A percentile compares a stretch with the other conserved stretches of the same genome.
These are phyloP conservation scores for Rhododendron ferrugineum DNA, from an alignment of 148 eudicot species.

Conservation along the genomic window DNA sequence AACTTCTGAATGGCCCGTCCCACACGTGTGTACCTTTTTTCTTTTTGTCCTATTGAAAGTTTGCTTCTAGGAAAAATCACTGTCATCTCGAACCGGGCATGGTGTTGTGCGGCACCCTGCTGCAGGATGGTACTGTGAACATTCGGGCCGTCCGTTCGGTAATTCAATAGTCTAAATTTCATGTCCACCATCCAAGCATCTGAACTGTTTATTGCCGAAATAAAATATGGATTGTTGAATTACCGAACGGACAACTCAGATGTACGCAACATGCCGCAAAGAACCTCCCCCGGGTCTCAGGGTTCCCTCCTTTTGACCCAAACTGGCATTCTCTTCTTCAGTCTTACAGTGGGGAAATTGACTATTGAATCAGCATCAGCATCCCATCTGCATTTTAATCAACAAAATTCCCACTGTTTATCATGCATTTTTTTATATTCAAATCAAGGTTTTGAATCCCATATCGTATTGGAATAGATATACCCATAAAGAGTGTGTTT, in stretches of 20 bases:
- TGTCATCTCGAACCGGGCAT: neutral
- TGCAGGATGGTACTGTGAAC: too few species aligned
- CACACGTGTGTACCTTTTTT: neutral
- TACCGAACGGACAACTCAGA: too few species aligned
- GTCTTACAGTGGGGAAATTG: slow-evolving; percentile 85
- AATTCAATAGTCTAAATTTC: too few species aligned
- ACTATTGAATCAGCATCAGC: slow-evolving; percentile 77
- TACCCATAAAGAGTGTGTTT: neutral
- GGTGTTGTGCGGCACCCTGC: too few species aligned
- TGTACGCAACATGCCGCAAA: too few species aligned
- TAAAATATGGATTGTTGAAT: too few species aligned
- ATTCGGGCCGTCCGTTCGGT: too few species aligned
- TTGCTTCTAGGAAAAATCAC: neutral
- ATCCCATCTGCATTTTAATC: slow-evolving; percentile 51
- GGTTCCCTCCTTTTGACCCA: slow-evolving; percentile 50
- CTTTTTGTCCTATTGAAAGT: neutral
- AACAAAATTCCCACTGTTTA: neutral
- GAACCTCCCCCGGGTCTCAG: neutral
- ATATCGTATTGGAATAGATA: neutral
- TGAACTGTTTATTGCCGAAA: fast-evolving
- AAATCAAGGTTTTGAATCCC: neutral
- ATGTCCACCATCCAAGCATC: fast-evolving
- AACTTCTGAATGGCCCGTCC: neutral
- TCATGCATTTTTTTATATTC: neutral
- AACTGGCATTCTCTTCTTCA: slow-evolving; percentile 81